phyloP scores from a whole-genome alignment of 2,329 filamentous ascomycete genomes.

The Pseudogymnoascus sp. region DNA sequence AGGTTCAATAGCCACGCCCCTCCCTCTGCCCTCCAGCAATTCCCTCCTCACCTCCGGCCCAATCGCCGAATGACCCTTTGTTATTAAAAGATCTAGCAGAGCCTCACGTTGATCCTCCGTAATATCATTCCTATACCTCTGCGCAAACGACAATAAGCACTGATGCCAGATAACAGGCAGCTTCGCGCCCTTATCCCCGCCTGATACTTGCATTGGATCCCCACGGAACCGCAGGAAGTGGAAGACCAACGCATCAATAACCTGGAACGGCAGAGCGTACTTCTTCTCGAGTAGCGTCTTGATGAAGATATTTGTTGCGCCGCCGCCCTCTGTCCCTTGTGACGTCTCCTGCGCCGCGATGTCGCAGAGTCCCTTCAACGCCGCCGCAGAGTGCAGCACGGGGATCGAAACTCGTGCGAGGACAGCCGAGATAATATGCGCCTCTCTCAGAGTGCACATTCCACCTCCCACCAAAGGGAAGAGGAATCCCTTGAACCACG shows the following conservation, averaged over 20 bases:
- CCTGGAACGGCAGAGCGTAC: slow-evolving; percentile 90
- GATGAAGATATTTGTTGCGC: slow-evolving; percentile 92
- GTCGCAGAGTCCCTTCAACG: slow-evolving; percentile 85
- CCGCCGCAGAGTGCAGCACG: slow-evolving; percentile 85
- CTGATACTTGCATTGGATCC: slow-evolving; percentile 48
- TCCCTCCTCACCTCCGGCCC: slow-evolving; percentile 87
- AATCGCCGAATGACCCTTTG: slow-evolving; percentile 78
- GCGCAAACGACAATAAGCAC: slow-evolving; percentile 82
- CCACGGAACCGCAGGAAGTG: slow-evolving; percentile 88
- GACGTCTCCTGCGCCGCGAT: slow-evolving; percentile 87
- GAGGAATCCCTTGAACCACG: slow-evolving; percentile 93
- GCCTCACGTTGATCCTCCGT: slow-evolving; percentile 92
- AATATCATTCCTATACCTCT: slow-evolving; percentile 91
- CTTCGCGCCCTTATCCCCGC: slow-evolving; percentile 48
- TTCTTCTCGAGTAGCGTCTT: slow-evolving; percentile 91
- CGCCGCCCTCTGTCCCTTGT: slow-evolving; percentile 74
- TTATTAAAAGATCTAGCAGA: slow-evolving; percentile 76
- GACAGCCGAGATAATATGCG: slow-evolving; percentile 82
- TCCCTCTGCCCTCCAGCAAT: slow-evolving; percentile 75
- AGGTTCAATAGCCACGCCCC: slow-evolving; percentile 64
- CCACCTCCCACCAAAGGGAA: slow-evolving; percentile 82
- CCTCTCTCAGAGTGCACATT: slow-evolving; percentile 87
- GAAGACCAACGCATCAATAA: slow-evolving; percentile 90
- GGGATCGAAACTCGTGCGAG: slow-evolving; percentile 79
- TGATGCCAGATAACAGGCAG: slow-evolving; percentile 96